Base-by-base conservation (phyloP, 2,329 filamentous ascomycete genomes). In the Malbranchea zuffiana region DNA sequence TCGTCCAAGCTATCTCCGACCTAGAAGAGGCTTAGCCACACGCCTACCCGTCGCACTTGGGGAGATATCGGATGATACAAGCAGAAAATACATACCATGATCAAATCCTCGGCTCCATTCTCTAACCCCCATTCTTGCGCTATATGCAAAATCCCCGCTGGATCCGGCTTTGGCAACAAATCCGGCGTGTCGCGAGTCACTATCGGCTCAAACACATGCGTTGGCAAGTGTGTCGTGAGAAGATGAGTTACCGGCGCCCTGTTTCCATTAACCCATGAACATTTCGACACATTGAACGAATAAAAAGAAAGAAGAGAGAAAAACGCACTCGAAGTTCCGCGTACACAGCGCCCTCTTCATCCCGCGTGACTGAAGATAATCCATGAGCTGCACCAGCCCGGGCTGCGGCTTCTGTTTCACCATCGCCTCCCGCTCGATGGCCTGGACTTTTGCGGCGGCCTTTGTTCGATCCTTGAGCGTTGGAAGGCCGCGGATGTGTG, bases 301-400 rank as follows among this genome's bases (percentile, higher is more conserved):
- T 30, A 27, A 17, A 24, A 23, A 28, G 27, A 12, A 24, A 33
- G 29, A 31, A 28, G 39, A 17, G 29, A 39, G 17, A 41, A 30
- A 20, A 7, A 55, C 63, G 30, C 57, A 71, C 66, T 88, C 83
- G 53, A 95, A 96, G 65, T 98, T 96, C 53, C 90, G 74, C 2
- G 90, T 96, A 63, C 87, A 95, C 45, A 96, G 86, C 11, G 75
- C 88, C 59, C 92, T 90, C 48, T 67, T 75, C 20, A 95, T 57
- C 4, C 62, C 59, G 18, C 71, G 70, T 5, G 61, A 53, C 33
- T 90, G 78, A 12, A 96, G 75, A 56, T 90, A 93, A 39, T 74
- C 63, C 82, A 96, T 94, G 35, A 98, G 69, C 18, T 69, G 59
- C 1, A 70, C 61, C 3, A 96, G 74, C 1, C 88, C 88, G 0